Evolutionary conservation across 371 early-diverging fungal genomes (phyloP).

Genomic region (Rhizopus arrhizus): DNA sequence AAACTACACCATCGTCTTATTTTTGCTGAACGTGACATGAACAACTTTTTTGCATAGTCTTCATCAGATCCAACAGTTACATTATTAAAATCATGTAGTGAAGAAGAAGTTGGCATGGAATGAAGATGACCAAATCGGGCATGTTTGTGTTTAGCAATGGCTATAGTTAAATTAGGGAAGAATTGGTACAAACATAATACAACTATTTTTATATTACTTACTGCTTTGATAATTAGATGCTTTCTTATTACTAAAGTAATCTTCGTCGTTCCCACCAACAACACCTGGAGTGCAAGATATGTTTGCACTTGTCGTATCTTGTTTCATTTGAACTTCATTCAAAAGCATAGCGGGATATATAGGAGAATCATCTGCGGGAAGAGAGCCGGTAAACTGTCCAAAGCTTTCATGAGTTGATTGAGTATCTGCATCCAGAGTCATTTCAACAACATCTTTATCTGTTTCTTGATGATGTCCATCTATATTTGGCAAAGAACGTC

Average conservation of each 20-base stretch:
- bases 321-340: conserved; percentile 17
- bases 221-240: background rate
- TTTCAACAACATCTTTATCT: conserved; percentile 47
- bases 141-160: background rate
- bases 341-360: conserved; percentile 40
- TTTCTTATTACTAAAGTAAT: conserved; percentile 18
- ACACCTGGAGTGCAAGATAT: conserved; percentile 10
- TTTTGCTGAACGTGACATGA: conserved; percentile 50
- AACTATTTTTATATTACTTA: background rate
- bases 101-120: conserved; percentile 19
- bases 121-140: background rate
- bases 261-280: conserved; percentile 7
- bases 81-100: conserved; percentile 14
- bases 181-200: background rate
- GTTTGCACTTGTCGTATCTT: background rate
- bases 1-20: conserved; percentile 42
- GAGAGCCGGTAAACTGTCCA: background rate
- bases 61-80: conserved; percentile 20
- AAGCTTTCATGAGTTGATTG: background rate
- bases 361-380: conserved; percentile 2
- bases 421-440: conserved; percentile 29
- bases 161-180: conserved; percentile 2
- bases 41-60: conserved; percentile 42
- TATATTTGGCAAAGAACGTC: conserved; percentile 18
- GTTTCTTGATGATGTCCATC: conserved; percentile 23